Conservation (phyloP, 768 basidiomycete species). For the Phylloporus sp. region DNA sequence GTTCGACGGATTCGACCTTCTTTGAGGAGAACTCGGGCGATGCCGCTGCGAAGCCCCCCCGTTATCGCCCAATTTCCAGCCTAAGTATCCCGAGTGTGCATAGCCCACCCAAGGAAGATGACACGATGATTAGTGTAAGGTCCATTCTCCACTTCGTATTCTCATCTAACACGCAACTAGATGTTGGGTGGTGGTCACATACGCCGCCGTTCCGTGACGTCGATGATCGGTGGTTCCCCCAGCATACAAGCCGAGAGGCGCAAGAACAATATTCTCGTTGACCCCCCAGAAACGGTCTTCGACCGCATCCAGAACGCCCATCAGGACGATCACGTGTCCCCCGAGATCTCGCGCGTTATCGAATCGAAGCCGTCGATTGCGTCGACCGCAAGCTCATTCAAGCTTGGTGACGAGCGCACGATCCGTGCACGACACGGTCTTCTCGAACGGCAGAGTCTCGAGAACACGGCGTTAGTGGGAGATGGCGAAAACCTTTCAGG, state of each 20-base stretch:
- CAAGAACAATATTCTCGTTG: constrained; percentile 40
- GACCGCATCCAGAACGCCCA: constrained; percentile 30
- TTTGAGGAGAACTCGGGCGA: constrained; percentile 38
- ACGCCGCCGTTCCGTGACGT: constrained; percentile 61
- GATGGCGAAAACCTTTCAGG: constrained; percentile 55
- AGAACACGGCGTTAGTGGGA: constrained; percentile 58
- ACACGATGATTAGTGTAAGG: constrained; percentile 77
- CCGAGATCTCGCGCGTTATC: constrained; percentile 44
- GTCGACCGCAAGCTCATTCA: constrained; percentile 50
- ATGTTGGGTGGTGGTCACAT: constrained; percentile 80
- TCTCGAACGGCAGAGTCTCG: constrained; percentile 60
- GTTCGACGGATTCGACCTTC: constrained; percentile 58
- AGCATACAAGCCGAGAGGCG: constrained; percentile 62
- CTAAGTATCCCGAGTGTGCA: constrained; percentile 47
- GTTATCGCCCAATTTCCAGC: constrained; percentile 63
- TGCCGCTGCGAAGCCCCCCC: constrained; percentile 38
- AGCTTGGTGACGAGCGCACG: constrained; percentile 68
- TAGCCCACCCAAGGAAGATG: constrained; percentile 59
- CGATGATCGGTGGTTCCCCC: constrained; percentile 64
- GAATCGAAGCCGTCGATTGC: constrained; percentile 59
- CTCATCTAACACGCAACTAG: constrained; percentile 30
- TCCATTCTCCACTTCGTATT: background rate
- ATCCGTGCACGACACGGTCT: constrained; percentile 57
- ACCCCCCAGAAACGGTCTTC: constrained; percentile 31
- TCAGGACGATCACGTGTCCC: constrained; percentile 29